A percentile compares a stretch with the other conserved stretches of the same genome.
Conservation (phyloP, 148 eudicot species). For the Diospyros kaki region DNA sequence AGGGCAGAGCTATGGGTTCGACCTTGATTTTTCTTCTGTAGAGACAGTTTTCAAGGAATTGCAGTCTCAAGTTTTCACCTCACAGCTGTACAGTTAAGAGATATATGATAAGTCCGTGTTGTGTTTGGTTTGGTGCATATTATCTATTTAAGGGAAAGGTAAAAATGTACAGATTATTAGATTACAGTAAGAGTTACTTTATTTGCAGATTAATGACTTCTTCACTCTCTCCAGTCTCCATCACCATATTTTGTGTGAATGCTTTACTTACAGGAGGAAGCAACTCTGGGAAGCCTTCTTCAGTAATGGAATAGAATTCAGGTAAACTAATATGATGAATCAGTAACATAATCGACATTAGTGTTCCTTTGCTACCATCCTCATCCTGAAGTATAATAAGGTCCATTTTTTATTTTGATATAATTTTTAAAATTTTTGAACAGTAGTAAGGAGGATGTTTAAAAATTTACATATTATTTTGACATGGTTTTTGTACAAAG, state of each 20-base stretch:
- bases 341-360: too few relatives aligned
- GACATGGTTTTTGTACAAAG: too few relatives aligned
- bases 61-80: slow-evolving; percentile 35
- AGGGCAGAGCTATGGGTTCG: slow-evolving; percentile 87
- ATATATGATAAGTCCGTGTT: too few relatives aligned
- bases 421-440: too few relatives aligned
- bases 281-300: not conserved
- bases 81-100: slow-evolving; percentile 20
- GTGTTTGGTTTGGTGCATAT: slow-evolving; percentile 1
- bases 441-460: too few relatives aligned
- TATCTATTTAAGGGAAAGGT: not conserved
- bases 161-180: not conserved
- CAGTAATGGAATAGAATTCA: not conserved
- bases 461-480: too few relatives aligned
- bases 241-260: not conserved
- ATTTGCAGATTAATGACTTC: not conserved
- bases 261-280: not conserved
- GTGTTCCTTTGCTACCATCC: too few relatives aligned
- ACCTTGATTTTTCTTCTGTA: slow-evolving; percentile 56
- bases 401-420: too few relatives aligned
- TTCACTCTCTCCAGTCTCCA: not conserved
- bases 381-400: too few relatives aligned
- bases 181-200: not conserved
- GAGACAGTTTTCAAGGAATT: slow-evolving; percentile 55
- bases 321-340: too few relatives aligned